Base-by-base conservation (phyloP, 2,329 filamentous ascomycete genomes). In the Fusarium secorum region DNA sequence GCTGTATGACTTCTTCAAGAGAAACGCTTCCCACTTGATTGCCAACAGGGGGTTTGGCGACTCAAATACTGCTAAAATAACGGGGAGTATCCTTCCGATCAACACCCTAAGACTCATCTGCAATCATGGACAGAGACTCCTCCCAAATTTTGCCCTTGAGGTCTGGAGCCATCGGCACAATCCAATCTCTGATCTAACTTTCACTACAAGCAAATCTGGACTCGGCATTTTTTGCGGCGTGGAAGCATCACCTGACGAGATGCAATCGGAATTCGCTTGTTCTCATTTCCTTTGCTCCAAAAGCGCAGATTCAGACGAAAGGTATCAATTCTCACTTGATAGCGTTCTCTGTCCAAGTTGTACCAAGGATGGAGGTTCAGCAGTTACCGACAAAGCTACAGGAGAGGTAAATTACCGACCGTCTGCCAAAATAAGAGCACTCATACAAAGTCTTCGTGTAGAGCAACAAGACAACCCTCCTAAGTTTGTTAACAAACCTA, bases 121-220 rank as follows among this genome's bases (percentile, higher is more conserved):
- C 7, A 46, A 56, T 24, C 41, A 56, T 24, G 53, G 53, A 18
- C 13, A 9, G 24, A 22, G 7, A 0, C 53, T 56, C 4, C 53
- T 56, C 10, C 53, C 53, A 0, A 0, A 2, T 0, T 55, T 45
- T 18, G 30, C 53, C 2, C 9, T 46, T 5, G 15, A 28, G 4
- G 30, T 30, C 9, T 46, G 41, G 41, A 4, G 2, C 3, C 6
- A 11, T 17, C 30, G 32, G 5, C 1, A 11, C 0, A 22, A 22
- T 3, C 9, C 9, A 13, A 11, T 0, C 0, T 8, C 7, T 3
- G 0, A 35, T 10, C 11, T 4, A 2, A 2, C 10, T 11, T 5
- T 18, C 1, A 2, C 1, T 1, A 3, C 20, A 1, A 36, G 30
- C 2, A 30, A 56, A 0, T 15, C 7, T 2, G 26, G 35, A 0